Conservation (phyloP, 345 rosid genomes). For the Salix exigua region DNA sequence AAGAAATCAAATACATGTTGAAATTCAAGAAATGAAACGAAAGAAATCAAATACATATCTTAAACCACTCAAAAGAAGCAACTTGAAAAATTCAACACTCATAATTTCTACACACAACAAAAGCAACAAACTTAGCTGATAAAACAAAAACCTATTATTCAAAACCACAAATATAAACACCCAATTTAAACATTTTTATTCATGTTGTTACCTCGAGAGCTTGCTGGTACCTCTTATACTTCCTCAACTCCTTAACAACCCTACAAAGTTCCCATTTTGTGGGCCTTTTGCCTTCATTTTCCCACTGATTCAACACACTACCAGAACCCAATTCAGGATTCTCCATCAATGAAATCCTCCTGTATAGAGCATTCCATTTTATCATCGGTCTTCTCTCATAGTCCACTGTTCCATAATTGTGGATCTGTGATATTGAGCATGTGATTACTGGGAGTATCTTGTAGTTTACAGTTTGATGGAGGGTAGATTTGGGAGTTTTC, state of each 20-base stretch:
- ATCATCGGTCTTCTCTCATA: constrained; percentile 65
- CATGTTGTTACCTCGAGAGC: constrained; percentile 69
- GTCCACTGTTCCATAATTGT: constrained; percentile 72
- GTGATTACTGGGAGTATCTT: constrained; percentile 20
- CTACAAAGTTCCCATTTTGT: constrained; percentile 87
- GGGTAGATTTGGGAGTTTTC: constrained; percentile 18
- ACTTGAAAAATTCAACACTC: not conserved
- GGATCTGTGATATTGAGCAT: constrained; percentile 64
- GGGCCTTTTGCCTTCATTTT: constrained; percentile 60
- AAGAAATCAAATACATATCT: not conserved
- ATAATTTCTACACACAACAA: not conserved
- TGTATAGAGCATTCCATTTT: constrained; percentile 78
- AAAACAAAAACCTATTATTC: not conserved
- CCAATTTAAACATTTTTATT: not conserved
- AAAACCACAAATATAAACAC: not conserved
- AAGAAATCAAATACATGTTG: no score
- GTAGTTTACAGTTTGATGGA: constrained; percentile 14
- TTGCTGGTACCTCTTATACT: constrained; percentile 57
- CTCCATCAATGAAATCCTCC: constrained; percentile 68
- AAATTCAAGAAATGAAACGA: no score
- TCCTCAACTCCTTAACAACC: constrained; percentile 87
- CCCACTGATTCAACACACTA: constrained; percentile 63
- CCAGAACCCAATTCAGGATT: constrained; percentile 73
- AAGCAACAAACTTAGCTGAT: not conserved
- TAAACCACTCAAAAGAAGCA: not conserved